Conservation (phyloP, 345 rosid genomes). For the Balakata baccata region DNA sequence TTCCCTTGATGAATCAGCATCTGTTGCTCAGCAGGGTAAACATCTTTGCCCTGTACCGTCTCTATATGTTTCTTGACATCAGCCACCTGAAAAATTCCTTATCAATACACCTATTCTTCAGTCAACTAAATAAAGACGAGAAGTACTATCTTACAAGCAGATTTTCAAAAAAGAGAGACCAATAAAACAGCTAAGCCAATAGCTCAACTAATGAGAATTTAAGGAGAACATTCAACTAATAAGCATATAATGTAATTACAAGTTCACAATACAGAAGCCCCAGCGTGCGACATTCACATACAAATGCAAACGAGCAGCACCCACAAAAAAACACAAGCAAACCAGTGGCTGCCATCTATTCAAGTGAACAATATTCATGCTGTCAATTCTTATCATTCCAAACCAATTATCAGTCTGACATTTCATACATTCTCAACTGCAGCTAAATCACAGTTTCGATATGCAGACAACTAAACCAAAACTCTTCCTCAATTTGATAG, state of each 20-base stretch:
- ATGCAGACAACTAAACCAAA: not conserved
- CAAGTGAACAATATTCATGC: not conserved
- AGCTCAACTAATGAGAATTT: not conserved
- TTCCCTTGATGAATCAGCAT: conserved; percentile 35
- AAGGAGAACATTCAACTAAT: not conserved
- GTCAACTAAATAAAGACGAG: not conserved
- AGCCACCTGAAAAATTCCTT: conserved; percentile 17
- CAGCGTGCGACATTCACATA: too few species aligned
- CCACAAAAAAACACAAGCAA: too few species aligned
- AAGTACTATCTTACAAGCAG: not conserved
- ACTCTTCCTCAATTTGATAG: not conserved
- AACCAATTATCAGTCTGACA: not conserved
- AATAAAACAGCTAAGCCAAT: not conserved
- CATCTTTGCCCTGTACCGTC: conserved; percentile 22
- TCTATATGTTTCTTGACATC: conserved; percentile 31
- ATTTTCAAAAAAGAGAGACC: not conserved
- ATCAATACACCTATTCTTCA: not conserved
- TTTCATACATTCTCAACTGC: not conserved
- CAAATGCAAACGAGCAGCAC: too few species aligned
- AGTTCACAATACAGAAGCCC: too few species aligned
- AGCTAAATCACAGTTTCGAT: not conserved
- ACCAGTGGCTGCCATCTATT: too few species aligned
- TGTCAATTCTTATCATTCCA: not conserved
- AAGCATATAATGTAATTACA: too few species aligned
- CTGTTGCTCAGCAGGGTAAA: conserved; percentile 29